Conservation (phyloP, 108 stramenopile genomes). For the Nannochloropsis salina region DNA sequence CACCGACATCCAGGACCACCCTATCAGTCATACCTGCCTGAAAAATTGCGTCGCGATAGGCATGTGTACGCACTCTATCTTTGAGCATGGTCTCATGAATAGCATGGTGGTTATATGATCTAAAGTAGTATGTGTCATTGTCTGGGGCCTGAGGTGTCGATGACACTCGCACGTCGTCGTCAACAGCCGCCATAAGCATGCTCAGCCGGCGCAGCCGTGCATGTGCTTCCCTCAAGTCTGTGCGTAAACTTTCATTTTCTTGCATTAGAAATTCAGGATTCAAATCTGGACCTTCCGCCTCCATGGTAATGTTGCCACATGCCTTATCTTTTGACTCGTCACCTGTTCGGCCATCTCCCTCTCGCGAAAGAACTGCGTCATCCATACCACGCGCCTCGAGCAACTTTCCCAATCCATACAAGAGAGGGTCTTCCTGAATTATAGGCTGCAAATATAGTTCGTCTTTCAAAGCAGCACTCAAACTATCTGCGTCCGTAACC, state of each 20-base stretch:
- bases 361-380: neutral
- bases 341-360: neutral
- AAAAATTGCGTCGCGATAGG: slow-evolving; percentile 44
- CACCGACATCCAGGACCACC: slow-evolving; percentile 88
- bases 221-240: neutral
- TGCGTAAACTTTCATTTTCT: neutral
- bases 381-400: neutral
- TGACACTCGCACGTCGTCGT: neutral
- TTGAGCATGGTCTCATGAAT: slow-evolving; percentile 56
- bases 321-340: neutral
- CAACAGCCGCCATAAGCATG: neutral
- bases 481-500: neutral
- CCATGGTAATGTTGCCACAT: neutral
- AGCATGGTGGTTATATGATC: slow-evolving; percentile 45
- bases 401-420: neutral
- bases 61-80: slow-evolving; percentile 46
- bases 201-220: neutral
- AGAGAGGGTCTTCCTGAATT: neutral
- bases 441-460: neutral
- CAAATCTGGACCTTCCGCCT: neutral
- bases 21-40: slow-evolving; percentile 55
- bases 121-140: slow-evolving; percentile 45
- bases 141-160: neutral
- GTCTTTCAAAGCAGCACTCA: neutral
- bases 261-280: neutral